Percentiles rank a stretch among this genome's conserved stretches.
phyloP scores from a whole-genome alignment of 495 filamentous ascomycete species.

The Cercophora samala region DNA sequence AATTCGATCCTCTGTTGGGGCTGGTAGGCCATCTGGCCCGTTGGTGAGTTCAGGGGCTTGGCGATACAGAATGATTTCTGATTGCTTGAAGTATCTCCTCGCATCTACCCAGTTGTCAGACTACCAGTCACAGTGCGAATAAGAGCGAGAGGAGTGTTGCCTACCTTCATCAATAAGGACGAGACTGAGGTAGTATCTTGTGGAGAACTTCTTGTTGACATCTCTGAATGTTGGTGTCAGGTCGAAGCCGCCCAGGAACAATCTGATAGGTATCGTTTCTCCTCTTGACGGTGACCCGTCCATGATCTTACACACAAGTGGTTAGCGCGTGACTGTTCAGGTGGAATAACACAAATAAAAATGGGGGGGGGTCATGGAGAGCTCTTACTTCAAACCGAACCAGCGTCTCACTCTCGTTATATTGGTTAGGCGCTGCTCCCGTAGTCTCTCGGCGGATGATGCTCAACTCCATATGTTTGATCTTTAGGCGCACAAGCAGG shows the following conservation, averaged over 20 bases:
- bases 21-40: slow-evolving; percentile 27
- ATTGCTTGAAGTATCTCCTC: slow-evolving; percentile 97
- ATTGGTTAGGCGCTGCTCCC: slow-evolving; percentile 98
- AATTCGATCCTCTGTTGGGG: slow-evolving; percentile 29
- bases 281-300: slow-evolving; percentile 94
- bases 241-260: slow-evolving; percentile 98
- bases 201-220: slow-evolving; percentile 99
- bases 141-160: slow-evolving; percentile 15
- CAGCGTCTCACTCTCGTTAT: slow-evolving; percentile 98
- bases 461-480: slow-evolving; percentile 99
- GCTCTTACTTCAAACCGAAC: slow-evolving; percentile 95
- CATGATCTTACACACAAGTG: no score
- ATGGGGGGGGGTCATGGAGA: no score
- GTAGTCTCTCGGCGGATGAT: slow-evolving; percentile 98
- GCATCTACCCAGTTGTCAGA: slow-evolving; percentile 60
- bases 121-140: slow-evolving; percentile 9
- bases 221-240: slow-evolving; percentile 98
- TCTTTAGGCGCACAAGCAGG: slow-evolving; percentile 94
- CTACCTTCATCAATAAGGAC: slow-evolving; percentile 95
- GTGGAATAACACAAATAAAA: no score
- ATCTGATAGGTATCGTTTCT: slow-evolving; percentile 96
- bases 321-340: no score
- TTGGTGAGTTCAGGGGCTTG: slow-evolving; percentile 72
- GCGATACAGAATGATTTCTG: slow-evolving; percentile 95
- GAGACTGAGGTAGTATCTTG: slow-evolving; percentile 93